phyloP scores from a whole-genome alignment of 1,284 basidiomycete species.

The Rhodotorula glutinis region DNA sequence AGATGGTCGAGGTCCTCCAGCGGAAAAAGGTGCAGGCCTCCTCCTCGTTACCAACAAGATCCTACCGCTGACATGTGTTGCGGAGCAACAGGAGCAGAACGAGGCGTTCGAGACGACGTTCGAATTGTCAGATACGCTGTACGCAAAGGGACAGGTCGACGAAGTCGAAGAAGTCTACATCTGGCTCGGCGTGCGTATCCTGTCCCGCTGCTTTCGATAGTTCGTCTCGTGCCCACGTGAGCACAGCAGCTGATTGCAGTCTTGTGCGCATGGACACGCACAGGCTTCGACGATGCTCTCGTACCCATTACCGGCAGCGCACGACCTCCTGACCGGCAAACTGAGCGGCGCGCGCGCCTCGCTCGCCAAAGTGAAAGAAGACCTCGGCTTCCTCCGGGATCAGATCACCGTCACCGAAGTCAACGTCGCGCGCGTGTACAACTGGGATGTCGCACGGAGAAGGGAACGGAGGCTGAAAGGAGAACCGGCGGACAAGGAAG shows the following conservation, averaged over 20 bases:
- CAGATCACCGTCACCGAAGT: conserved; percentile 98
- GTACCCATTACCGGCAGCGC: conserved; percentile 80
- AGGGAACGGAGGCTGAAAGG: conserved; percentile 53
- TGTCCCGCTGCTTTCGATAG: too few species aligned
- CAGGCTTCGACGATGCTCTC: conserved; percentile 98
- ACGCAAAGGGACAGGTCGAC: conserved; percentile 81
- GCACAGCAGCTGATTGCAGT: background rate
- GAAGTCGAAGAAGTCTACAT: conserved; percentile 85
- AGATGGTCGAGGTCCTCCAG: conserved; percentile 76
- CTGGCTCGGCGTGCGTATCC: conserved; percentile 83
- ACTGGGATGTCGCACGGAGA: conserved; percentile 87
- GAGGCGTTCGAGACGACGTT: conserved; percentile 79
- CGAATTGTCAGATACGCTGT: conserved; percentile 94
- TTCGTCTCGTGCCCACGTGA: background rate
- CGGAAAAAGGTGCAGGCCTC: conserved; percentile 60
- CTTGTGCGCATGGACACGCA: conserved; percentile 4
- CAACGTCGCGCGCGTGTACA: conserved; percentile 93
- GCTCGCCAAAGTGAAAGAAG: conserved; percentile 71
- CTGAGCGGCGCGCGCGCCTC: conserved; percentile 69
- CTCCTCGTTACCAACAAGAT: too few species aligned
- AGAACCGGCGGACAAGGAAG: background rate
- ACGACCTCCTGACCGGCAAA: conserved; percentile 71
- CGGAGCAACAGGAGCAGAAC: conserved; percentile 42
- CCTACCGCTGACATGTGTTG: background rate
- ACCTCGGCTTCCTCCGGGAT: conserved; percentile 89